A percentile compares a stretch with the other conserved stretches of the same genome.
These are phyloP conservation scores for Misopates orontium DNA, from an alignment of 257 asterid species.

Conservation along the genomic window DNA sequence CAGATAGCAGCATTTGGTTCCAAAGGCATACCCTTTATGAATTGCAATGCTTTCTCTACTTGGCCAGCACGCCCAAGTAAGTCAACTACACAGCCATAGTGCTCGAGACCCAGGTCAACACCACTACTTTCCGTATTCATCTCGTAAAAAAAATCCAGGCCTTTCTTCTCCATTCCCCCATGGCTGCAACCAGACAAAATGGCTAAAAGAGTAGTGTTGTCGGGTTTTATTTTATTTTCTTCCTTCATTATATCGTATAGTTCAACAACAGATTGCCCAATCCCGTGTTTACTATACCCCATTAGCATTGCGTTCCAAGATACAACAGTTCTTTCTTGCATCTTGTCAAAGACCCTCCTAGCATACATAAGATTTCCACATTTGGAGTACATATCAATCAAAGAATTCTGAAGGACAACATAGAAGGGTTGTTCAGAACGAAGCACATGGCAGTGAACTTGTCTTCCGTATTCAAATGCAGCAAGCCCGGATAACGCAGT, in stretches of 20 bases:
- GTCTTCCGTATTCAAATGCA: slow-evolving; percentile 76
- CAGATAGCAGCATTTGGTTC: slow-evolving; percentile 83
- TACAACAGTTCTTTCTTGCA: slow-evolving; percentile 60
- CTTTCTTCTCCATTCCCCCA: slow-evolving; percentile 69
- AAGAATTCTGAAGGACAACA: slow-evolving; percentile 65
- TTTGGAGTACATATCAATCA: slow-evolving; percentile 89
- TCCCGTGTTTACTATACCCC: slow-evolving; percentile 79
- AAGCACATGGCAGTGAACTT: slow-evolving; percentile 69
- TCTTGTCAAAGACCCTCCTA: slow-evolving; percentile 61
- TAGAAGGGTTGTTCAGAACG: slow-evolving; percentile 48
- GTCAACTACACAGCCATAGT: slow-evolving; percentile 89
- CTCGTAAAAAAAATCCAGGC: slow-evolving; percentile 60
- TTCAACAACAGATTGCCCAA: slow-evolving; percentile 58
- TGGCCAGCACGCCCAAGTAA: slow-evolving; percentile 82
- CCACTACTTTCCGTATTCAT: slow-evolving; percentile 29
- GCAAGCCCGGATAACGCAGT: slow-evolving; percentile 85
- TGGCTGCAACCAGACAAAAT: slow-evolving; percentile 91
- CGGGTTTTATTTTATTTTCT: slow-evolving; percentile 49
- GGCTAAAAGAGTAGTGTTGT: slow-evolving; percentile 55
- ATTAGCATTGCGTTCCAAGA: slow-evolving; percentile 87
- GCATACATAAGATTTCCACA: slow-evolving; percentile 78
- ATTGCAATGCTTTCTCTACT: slow-evolving; percentile 62
- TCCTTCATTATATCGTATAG: slow-evolving; percentile 57
- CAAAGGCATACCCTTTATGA: slow-evolving; percentile 69
- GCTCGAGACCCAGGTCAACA: slow-evolving; percentile 62